Evolutionary conservation across 306 rosid species (phyloP).

Genomic region (Trifolium fragiferum): DNA sequence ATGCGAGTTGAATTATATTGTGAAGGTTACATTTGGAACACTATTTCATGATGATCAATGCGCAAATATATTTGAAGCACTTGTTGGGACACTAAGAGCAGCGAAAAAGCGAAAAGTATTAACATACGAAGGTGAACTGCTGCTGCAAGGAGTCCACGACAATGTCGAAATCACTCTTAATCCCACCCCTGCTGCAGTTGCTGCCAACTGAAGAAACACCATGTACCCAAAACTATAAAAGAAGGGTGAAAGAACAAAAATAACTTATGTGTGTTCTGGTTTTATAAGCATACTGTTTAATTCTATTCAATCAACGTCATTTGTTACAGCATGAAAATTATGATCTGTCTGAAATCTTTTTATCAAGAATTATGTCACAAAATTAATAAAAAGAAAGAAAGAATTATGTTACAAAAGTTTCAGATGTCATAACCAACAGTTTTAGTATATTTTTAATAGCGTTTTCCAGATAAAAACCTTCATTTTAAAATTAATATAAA

Average conservation of each 20-base stretch:
- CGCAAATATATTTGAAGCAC: constrained; percentile 91
- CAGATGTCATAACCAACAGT: not conserved
- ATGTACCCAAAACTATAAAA: not conserved
- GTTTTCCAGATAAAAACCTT: not conserved
- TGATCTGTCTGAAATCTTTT: not conserved
- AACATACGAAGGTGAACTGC: constrained; percentile 79
- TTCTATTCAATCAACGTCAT: not conserved
- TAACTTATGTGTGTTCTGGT: not conserved
- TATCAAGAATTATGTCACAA: not conserved
- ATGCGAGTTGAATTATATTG: constrained; percentile 24
- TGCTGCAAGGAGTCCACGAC: constrained; percentile 95
- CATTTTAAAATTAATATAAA: not conserved
- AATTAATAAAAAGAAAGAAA: not conserved
- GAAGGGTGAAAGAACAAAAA: not conserved
- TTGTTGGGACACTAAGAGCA: constrained; percentile 92
- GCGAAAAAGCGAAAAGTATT: constrained; percentile 78
- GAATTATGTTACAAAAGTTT: not conserved
- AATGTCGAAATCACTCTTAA: constrained; percentile 85
- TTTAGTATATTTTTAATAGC: not conserved
- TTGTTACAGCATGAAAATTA: not conserved
- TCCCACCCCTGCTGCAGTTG: constrained; percentile 46
- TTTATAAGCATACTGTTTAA: not conserved
- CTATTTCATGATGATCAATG: constrained; percentile 84
- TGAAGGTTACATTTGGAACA: constrained; percentile 88
- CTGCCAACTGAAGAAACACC: constrained; percentile 41